Conservation (phyloP, 495 filamentous ascomycete species). For the Haplographium delicatum region DNA sequence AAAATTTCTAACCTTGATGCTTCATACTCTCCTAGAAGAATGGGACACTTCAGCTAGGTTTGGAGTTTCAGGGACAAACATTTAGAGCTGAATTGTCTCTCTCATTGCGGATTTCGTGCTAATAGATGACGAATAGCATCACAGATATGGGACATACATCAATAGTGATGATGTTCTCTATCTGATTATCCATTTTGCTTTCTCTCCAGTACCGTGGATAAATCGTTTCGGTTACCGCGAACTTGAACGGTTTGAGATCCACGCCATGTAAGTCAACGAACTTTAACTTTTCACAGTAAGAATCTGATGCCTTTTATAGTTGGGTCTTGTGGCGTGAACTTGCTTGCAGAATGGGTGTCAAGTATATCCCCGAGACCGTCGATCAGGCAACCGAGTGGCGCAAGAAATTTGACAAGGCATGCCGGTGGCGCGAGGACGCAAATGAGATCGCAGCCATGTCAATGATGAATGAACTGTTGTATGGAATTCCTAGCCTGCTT, state of each 20-base stretch:
- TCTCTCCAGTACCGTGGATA: constrained; percentile 19
- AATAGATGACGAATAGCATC: constrained; percentile 18
- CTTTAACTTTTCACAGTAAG: background rate
- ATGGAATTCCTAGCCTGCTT: background rate
- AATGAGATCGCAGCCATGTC: constrained; percentile 6
- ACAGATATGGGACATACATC: constrained; percentile 19
- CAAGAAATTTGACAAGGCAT: constrained; percentile 5
- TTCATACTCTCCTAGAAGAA: too few relatives aligned
- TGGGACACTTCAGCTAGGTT: too few relatives aligned
- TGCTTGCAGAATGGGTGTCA: constrained; percentile 7
- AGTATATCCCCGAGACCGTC: background rate
- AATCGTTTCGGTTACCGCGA: constrained; percentile 25
- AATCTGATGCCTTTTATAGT: background rate
- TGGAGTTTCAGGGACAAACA: too few relatives aligned
- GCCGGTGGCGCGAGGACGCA: constrained; percentile 9
- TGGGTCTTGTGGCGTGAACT: constrained; percentile 14
- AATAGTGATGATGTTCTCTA: constrained; percentile 28
- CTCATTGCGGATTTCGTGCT: too few relatives aligned
- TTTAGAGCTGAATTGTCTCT: too few relatives aligned
- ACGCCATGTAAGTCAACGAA: constrained; percentile 19
- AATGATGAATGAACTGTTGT: constrained; percentile 7
- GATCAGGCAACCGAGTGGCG: constrained; percentile 9
- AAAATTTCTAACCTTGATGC: too few relatives aligned
- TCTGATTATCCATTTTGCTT: constrained; percentile 9
- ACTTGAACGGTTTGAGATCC: constrained; percentile 23